Conservation (phyloP, 1,284 basidiomycete species). For the Coriolopsis trogii region DNA sequence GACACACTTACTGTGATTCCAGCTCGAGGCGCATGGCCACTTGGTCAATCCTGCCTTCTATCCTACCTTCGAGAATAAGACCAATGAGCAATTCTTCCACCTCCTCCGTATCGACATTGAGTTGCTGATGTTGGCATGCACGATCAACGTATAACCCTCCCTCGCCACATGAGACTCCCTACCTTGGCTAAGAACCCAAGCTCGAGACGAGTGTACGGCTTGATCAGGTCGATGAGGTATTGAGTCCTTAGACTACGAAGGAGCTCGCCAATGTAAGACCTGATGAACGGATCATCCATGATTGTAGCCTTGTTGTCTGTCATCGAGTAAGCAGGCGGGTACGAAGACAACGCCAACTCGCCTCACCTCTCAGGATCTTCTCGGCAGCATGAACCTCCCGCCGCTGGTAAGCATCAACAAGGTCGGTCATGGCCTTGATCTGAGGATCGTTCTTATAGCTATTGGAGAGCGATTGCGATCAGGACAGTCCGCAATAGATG, state of each 20-base stretch:
- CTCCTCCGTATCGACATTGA: conserved; percentile 86
- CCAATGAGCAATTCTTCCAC: conserved; percentile 94
- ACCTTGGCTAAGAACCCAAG: conserved; percentile 90
- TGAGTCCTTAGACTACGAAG: conserved; percentile 91
- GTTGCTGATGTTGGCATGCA: conserved; percentile 62
- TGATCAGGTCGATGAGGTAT: conserved; percentile 97
- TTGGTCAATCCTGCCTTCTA: conserved; percentile 95
- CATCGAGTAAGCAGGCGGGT: conserved; percentile 3
- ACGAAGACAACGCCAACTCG: conserved; percentile 2
- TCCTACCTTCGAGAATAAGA: conserved; percentile 93
- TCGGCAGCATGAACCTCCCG: conserved; percentile 96
- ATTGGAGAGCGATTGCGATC: neutral
- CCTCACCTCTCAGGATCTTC: conserved; percentile 84
- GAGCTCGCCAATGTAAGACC: conserved; percentile 92
- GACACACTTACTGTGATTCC: conserved; percentile 73
- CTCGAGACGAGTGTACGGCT: conserved; percentile 94
- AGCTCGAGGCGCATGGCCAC: conserved; percentile 91
- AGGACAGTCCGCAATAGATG: neutral
- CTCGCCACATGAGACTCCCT: conserved; percentile 16
- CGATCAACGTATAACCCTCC: neutral
- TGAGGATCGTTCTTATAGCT: conserved; percentile 97
- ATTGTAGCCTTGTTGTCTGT: conserved; percentile 92
- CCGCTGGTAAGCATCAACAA: conserved; percentile 95
- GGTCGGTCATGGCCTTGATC: conserved; percentile 97
- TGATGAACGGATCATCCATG: conserved; percentile 94